Base-by-base conservation (phyloP, 306 rosid species). In the Sophora flavescens region DNA sequence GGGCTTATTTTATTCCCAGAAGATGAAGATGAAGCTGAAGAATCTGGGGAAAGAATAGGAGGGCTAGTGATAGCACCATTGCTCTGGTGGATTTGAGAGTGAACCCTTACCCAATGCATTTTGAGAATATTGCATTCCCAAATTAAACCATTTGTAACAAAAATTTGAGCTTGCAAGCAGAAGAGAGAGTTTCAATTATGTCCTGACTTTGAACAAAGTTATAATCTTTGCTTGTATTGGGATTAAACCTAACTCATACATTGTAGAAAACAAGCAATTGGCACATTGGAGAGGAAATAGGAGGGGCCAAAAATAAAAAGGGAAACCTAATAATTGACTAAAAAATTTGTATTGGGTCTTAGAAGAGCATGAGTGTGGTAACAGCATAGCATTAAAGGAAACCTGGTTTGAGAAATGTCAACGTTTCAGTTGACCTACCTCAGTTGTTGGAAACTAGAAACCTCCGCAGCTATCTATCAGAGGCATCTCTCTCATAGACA, bases 361-460 rank as follows among this genome's bases (percentile, higher is more conserved):
- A 56, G 44, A 77, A 42, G 72, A 63, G 9, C 38, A 9, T 28
- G 62, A 66, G 56, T 59, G 68, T 35, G 38, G 56, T 64, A 72
- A 64, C 17, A 63, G 1, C 12, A 38, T 38, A 62, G 74, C 18
- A 80, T 74, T 42, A 72, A 81, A 74, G 63, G 63, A 78, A 81
- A 44, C 51, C 70, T 44, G 50, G 61, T 50, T 77, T 82, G 69
- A 56, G 79, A 84, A 77, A 74, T 82, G 90, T 82, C 80, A 83
- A 87, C 85, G 78, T 80, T 84, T 86, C 81, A 78, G 90, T 82
- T 89, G 82, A 89, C 91, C 97, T 79, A 90, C 93, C 91, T 82
- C 57, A 56, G 66, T 75, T 58, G 80, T 72, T 42, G 76, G 79
- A 80, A 82, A 63, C 84, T 70, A 22, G 81, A 84, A 84, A 82